Base-by-base conservation (phyloP, 1,284 basidiomycete genomes). In the Puccinia coronata region DNA sequence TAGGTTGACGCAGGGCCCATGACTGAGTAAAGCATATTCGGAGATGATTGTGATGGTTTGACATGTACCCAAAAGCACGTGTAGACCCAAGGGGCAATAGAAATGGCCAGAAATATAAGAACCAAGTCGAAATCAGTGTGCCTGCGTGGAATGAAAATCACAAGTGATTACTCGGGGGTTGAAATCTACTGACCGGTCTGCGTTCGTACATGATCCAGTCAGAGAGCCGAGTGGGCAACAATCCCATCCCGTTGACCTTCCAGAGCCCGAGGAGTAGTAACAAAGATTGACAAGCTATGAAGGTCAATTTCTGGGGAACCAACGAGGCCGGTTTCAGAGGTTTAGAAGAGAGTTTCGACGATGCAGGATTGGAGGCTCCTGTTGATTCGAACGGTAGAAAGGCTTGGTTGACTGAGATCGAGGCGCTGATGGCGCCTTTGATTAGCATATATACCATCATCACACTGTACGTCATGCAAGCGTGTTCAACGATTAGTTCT, bases 161-260 rank as follows among this genome's bases (percentile, higher is more conserved):
- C 14, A 71, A 71, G 39, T 28, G 18, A 51, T n/a, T n/a, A n/a
- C n/a, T 12, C 12, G 5, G 0, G n/a, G 51, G 36, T 2, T n/a
- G 14, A 31, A 43, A 0, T 14, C 8, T 16, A 70, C 65, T 70
- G 36, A 79, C 77, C 63, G 77, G 63, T 71, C 53, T 79, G 28
- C n/a, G 47, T 49, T 79, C 77, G 55, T 79, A 96, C 31, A 93
- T 93, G 75, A 95, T 87, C 93, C 94, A 96, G 87, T 96, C 94
- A 3, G 92, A 93, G 0, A 93, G 92, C 0, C 94, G 93, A 1
- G 91, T 92, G 0, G 94, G 94, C 39, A 96, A 87, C 77, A 96
- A 88, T 1, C 94, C 94, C 93, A 96, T 95, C 0, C 91, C 90
- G 70, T 91, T 90, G 87, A 93, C 95, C 86, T 96, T 96, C 91